Evolutionary conservation across 139 green algal species (phyloP).

Genomic region (Eudorina sp.): DNA sequence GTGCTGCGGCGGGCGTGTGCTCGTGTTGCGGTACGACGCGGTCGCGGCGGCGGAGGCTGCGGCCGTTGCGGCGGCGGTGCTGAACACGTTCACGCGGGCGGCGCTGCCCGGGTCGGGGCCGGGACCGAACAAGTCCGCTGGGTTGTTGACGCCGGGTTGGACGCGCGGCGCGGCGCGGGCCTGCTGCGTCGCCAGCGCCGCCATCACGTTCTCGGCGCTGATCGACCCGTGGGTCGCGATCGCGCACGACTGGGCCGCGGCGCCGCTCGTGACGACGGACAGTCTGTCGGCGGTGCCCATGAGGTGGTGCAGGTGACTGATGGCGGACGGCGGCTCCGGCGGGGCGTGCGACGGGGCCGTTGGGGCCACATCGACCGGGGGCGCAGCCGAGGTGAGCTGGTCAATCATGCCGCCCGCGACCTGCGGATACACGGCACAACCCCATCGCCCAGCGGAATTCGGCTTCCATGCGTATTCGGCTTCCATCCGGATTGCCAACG

Average conservation of each 20-base stretch:
- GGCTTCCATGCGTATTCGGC: too few species aligned
- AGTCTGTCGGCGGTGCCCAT: not conserved
- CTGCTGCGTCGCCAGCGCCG: not conserved
- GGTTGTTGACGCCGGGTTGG: not conserved
- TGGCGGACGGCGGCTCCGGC: not conserved
- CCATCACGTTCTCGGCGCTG: not conserved
- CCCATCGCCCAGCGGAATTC: too few species aligned
- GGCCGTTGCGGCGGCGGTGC: not conserved
- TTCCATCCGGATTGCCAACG: too few species aligned
- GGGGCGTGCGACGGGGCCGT: not conserved
- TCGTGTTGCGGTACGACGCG: not conserved
- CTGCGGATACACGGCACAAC: too few species aligned
- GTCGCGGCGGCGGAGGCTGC: not conserved
- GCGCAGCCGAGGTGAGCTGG: not conserved
- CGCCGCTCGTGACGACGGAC: not conserved
- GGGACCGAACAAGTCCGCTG: not conserved
- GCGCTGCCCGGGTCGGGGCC: not conserved
- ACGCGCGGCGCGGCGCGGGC: not conserved
- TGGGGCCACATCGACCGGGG: not conserved
- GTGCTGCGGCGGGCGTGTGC: not conserved
- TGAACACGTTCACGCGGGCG: not conserved
- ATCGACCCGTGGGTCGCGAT: not conserved
- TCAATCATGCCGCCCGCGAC: conserved; percentile 21
- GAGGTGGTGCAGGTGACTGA: not conserved
- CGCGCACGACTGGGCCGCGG: not conserved